A percentile compares a stretch with the other conserved stretches of the same genome.
These are phyloP conservation scores for Rhizophagus clarus DNA, from an alignment of 192 early-diverging fungal species.

Conservation along the genomic window DNA sequence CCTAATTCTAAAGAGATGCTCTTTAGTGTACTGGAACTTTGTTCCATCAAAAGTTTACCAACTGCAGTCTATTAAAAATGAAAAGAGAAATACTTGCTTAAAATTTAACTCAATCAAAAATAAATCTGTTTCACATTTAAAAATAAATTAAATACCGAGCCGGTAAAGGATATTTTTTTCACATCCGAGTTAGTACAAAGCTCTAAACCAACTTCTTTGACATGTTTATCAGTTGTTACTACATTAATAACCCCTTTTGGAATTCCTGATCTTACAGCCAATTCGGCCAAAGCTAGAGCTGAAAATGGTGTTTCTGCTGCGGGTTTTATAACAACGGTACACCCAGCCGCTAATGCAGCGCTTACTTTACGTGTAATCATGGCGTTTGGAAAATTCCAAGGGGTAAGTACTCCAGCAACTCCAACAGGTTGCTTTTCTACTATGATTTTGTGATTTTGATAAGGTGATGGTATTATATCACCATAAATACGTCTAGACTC, in stretches of 20 bases:
- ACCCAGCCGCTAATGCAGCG: constrained; percentile 78
- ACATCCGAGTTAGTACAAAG: constrained; percentile 56
- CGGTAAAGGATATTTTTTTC: constrained; percentile 78
- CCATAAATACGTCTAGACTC: constrained; percentile 81
- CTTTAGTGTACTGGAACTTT: constrained; percentile 67
- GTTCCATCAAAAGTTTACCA: constrained; percentile 65
- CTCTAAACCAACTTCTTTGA: constrained; percentile 55
- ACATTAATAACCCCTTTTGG: constrained; percentile 74
- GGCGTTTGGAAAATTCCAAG: constrained; percentile 84
- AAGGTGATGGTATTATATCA: constrained; percentile 71
- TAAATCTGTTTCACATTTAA: neutral
- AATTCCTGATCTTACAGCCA: constrained; percentile 59
- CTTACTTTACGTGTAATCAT: constrained; percentile 80
- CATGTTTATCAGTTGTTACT: constrained; percentile 55
- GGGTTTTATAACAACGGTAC: constrained; percentile 75
- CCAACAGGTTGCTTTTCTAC: constrained; percentile 81
- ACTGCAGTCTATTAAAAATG: constrained; percentile 52
- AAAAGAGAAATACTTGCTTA: constrained; percentile 16
- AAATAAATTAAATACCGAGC: constrained; percentile 55
- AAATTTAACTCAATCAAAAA: neutral
- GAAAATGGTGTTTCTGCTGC: constrained; percentile 58
- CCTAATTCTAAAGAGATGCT: constrained; percentile 82
- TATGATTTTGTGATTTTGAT: constrained; percentile 55
- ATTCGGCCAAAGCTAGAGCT: constrained; percentile 52
- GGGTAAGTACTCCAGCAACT: constrained; percentile 70